phyloP scores from a whole-genome alignment of 116 monocot species.

The Papilionanthe hybrid region DNA sequence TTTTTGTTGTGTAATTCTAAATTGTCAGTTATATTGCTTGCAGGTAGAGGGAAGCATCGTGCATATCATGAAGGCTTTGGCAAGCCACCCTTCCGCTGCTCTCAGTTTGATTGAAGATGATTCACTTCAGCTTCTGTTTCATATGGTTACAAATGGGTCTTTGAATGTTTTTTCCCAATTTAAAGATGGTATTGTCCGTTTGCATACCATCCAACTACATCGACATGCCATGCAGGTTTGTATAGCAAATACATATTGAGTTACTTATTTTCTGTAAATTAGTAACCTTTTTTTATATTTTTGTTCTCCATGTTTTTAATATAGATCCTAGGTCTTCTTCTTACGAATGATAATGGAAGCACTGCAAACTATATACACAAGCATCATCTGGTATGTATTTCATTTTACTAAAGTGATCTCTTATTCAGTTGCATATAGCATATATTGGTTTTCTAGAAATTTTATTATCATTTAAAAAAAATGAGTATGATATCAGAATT shows the following conservation, averaged over 20 bases:
- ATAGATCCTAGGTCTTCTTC: constrained; percentile 94
- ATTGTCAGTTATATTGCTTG: constrained; percentile 5
- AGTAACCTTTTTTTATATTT: constrained; percentile 5
- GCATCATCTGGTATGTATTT: constrained; percentile 77
- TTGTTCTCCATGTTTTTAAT: neutral
- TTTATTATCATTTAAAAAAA: neutral
- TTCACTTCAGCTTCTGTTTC: constrained; percentile 89
- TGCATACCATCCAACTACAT: constrained; percentile 95
- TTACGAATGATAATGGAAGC: constrained; percentile 94
- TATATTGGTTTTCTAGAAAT: neutral
- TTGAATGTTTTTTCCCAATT: constrained; percentile 61
- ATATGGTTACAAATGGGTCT: constrained; percentile 95
- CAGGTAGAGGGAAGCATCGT: constrained; percentile 96
- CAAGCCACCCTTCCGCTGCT: constrained; percentile 86
- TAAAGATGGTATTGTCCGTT: constrained; percentile 74
- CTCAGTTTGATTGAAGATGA: constrained; percentile 91
- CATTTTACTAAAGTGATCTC: neutral
- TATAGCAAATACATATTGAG: neutral
- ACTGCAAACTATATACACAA: constrained; percentile 93
- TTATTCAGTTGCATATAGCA: neutral
- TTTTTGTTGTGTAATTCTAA: neutral
- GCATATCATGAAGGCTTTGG: constrained; percentile 97
- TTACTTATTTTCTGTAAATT: constrained; percentile 5
- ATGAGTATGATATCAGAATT: neutral
- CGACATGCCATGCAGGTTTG: constrained; percentile 99